Conservation (phyloP, 371 early-diverging fungal genomes). For the Dinochytrium kinnereticum region DNA sequence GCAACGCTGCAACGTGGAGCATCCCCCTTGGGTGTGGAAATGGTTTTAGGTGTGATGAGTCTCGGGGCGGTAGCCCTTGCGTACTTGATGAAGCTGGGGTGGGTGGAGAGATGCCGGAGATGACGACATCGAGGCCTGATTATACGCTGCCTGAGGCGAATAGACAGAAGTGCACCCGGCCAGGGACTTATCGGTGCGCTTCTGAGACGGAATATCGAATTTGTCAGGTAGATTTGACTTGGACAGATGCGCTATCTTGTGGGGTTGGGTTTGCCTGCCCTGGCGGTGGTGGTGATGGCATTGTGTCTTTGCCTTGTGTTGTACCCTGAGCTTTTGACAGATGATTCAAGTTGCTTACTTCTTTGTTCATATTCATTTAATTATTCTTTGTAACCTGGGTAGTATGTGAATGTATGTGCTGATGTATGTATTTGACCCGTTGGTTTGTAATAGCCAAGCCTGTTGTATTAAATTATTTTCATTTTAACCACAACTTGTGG, state of each 20-base stretch:
- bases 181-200: neutral
- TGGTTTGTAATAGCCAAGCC: no score
- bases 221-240: neutral
- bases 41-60: neutral
- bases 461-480: no score
- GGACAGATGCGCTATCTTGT: neutral
- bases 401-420: no score
- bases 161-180: neutral
- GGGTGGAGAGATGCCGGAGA: neutral
- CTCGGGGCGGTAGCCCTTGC: neutral
- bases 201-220: neutral
- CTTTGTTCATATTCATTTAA: no score
- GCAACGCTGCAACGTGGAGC: neutral
- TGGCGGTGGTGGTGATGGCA: neutral
- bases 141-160: neutral
- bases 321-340: no score
- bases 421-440: no score
- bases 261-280: neutral
- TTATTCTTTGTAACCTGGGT: no score
- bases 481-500: no score
- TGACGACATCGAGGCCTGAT: neutral
- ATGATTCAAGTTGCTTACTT: no score
- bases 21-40: neutral
- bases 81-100: neutral
- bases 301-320: neutral